phyloP scores from a whole-genome alignment of 495 filamentous ascomycete species.

The Tetracladium setigerum region DNA sequence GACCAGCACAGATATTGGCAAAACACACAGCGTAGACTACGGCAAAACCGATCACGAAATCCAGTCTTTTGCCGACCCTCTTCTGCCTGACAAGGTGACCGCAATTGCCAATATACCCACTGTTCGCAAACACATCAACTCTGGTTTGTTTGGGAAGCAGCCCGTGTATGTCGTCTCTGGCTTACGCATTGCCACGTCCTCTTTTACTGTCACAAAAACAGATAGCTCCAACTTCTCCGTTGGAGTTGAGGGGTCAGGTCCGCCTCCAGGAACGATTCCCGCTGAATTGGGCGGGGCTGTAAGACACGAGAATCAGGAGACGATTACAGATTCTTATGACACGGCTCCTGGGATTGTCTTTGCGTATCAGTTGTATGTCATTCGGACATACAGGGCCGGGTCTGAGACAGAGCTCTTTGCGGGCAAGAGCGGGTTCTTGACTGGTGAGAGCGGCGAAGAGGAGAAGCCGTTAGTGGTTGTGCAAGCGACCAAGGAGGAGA shows the following conservation, averaged over 20 bases:
- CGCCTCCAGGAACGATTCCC: not conserved
- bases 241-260: not conserved
- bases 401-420: not conserved
- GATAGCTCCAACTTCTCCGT: not conserved
- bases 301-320: not conserved
- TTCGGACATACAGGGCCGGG: not conserved
- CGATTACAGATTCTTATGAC: not conserved
- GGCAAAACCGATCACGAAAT: slow-evolving; percentile 4
- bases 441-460: not conserved
- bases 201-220: slow-evolving; percentile 2
- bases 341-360: slow-evolving; percentile 13
- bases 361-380: slow-evolving; percentile 9
- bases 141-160: slow-evolving; percentile 3
- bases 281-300: not conserved
- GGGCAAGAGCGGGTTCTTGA: not conserved
- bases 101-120: not conserved
- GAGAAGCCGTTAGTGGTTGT: not conserved
- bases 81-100: not conserved
- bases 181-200: slow-evolving; percentile 1
- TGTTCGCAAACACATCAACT: slow-evolving; percentile 4
- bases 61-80: not conserved
- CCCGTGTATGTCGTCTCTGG: slow-evolving; percentile 8
- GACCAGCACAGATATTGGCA: not conserved
- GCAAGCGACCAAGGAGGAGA: not conserved
- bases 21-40: too few species aligned